A percentile compares a stretch with the other conserved stretches of the same genome.
These are phyloP conservation scores for Aspergillus heteromorphus DNA, from an alignment of 495 filamentous ascomycete genomes.

Conservation along the genomic window DNA sequence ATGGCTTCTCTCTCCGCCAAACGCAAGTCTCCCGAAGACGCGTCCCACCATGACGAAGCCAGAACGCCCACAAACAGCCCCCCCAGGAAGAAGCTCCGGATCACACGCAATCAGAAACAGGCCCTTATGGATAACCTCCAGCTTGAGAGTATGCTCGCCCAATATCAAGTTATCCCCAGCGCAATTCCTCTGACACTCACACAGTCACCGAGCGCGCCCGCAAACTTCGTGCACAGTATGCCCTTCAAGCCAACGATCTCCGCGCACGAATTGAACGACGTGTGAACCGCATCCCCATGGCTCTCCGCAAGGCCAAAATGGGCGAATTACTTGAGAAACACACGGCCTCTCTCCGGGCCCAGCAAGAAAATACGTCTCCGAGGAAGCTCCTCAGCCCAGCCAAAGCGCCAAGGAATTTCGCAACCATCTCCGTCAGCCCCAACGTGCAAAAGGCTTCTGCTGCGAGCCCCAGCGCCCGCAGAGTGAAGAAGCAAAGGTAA, in stretches of 20 bases:
- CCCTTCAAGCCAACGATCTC: constrained; percentile 77
- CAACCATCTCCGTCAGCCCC: constrained; percentile 25
- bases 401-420: constrained; percentile 26
- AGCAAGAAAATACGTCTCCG: constrained; percentile 25
- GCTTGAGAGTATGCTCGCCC: constrained; percentile 66
- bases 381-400: constrained; percentile 25
- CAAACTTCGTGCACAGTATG: constrained; percentile 86
- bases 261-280: constrained; percentile 86
- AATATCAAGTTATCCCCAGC: no score
- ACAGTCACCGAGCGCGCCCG: constrained; percentile 87
- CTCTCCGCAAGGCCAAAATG: constrained; percentile 76
- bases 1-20: constrained; percentile 56
- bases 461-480: constrained; percentile 28
- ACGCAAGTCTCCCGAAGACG: constrained; percentile 52
- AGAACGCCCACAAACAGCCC: constrained; percentile 53
- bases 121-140: constrained; percentile 88
- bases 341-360: constrained; percentile 25
- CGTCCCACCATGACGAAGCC: constrained; percentile 24
- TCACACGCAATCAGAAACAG: constrained; percentile 78
- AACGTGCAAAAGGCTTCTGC: constrained; percentile 21
- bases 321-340: constrained; percentile 68
- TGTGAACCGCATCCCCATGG: constrained; percentile 83
- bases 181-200: constrained; percentile 8
- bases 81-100: constrained; percentile 54
- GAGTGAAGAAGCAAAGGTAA: constrained; percentile 61